Evolutionary conservation across 2,329 filamentous ascomycete genomes (phyloP).

Genomic region (Bertia moriformis): DNA sequence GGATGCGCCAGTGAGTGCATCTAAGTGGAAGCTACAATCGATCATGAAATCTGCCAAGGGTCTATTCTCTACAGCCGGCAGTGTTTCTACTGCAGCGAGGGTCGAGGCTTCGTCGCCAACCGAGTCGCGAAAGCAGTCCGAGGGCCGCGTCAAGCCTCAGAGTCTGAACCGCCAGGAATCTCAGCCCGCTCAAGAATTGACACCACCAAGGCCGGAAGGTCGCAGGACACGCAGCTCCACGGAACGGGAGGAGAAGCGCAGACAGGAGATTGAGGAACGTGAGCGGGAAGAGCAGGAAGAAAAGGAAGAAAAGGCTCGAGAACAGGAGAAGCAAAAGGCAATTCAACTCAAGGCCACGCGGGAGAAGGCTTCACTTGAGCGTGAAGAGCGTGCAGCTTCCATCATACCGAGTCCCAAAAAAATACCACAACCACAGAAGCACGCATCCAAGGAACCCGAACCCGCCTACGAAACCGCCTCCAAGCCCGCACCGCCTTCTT

Average conservation of each 20-base stretch:
- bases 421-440: neutral
- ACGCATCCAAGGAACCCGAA: neutral
- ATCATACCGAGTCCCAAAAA: neutral
- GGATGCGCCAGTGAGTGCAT: conserved; percentile 76
- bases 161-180: conserved; percentile 7
- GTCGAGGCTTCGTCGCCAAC: conserved; percentile 37
- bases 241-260: conserved; percentile 36
- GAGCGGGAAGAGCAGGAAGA: conserved; percentile 42
- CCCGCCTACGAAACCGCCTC: conserved; percentile 15
- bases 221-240: conserved; percentile 41
- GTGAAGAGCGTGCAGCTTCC: neutral
- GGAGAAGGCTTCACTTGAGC: neutral
- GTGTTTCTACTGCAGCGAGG: conserved; percentile 35
- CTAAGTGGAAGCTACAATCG: conserved; percentile 83
- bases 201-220: conserved; percentile 22
- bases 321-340: conserved; percentile 58
- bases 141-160: conserved; percentile 3
- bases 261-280: conserved; percentile 30
- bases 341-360: neutral
- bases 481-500: conserved; percentile 1
- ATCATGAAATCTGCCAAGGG: conserved; percentile 79
- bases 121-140: neutral
- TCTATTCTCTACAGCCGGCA: conserved; percentile 57
- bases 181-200: conserved; percentile 19
- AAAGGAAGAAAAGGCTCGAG: conserved; percentile 52